Evolutionary conservation across 2,329 filamentous ascomycete species (phyloP), one percentile per base, ranked within the genome.

Genomic region (Endocalyx cinctus): DNA sequence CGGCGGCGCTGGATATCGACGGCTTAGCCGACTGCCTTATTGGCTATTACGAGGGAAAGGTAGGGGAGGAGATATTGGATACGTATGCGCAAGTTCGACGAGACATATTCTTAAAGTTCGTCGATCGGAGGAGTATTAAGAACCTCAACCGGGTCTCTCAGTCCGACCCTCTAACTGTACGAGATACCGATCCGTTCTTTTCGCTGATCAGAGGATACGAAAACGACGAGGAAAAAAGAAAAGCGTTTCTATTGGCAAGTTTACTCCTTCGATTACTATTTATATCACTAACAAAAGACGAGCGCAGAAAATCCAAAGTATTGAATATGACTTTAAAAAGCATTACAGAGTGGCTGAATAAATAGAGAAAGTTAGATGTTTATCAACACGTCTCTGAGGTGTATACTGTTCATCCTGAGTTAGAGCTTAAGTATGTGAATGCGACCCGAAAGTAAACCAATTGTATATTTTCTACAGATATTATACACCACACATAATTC

Each of bases 21-120:
- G 32, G 39, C 6, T 29, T 42, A 10, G 33, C 29, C 5, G 35
- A 35, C 15, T 42, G 36, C 32, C 33, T 39, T 1, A 20, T 25
- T 13, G 33, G 25, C 6, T 18, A 27, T 4, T 32, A 33, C 17
- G 29, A 31, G 18, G 33, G 36, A 18, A 23, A n/a, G 17, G 16
- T 10, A 5, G 6, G 10, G 28, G 28, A 14, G 5, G 5, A 20
- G 5, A 13, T 30, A 5, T 17, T 20, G 6, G 28, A 20, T 10
- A 5, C 17, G 28, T 30, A 20, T 16, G 28, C 28, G 7, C 10
- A 13, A 19, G 28, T 30, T 12, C 28, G 28, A 10, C 16, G 28
- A 7, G 17, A 19, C 11, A 30, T 19, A 10, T 30, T 30, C 17
- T 15, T 30, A 7, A 30, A 20, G 17, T 30, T 20, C 28, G 28